Conservation (phyloP, 495 filamentous ascomycete genomes). For the Podospora pseudopauciseta region DNA sequence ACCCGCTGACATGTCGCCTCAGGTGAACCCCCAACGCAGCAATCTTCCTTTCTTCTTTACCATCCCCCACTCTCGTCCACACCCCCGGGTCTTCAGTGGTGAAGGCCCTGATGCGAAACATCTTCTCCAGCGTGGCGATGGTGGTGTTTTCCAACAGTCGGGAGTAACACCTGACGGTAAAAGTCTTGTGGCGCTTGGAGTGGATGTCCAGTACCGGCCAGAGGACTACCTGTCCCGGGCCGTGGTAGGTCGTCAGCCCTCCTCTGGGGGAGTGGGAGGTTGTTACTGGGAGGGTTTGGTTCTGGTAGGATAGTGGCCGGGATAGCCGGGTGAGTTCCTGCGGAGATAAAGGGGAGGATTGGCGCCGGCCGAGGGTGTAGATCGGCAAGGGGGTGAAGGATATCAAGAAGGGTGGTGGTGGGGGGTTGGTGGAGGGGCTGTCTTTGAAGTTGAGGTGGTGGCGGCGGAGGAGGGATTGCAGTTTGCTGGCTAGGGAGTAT, state of each 20-base stretch:
- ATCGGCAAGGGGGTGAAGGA: constrained; percentile 81
- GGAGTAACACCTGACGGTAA: constrained; percentile 63
- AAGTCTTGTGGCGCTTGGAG: constrained; percentile 33
- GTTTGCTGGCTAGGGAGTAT: constrained; percentile 37
- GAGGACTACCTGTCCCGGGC: constrained; percentile 85
- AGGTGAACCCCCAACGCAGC: constrained; percentile 87
- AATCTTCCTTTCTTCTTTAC: constrained; percentile 60
- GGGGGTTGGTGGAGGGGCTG: constrained; percentile 13
- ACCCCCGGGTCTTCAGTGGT: constrained; percentile 80
- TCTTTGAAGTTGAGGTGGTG: constrained; percentile 35
- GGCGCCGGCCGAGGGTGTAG: constrained; percentile 87
- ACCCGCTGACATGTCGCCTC: constrained; percentile 75
- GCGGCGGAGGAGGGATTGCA: constrained; percentile 42
- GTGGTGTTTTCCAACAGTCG: constrained; percentile 71
- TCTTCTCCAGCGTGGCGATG: constrained; percentile 52
- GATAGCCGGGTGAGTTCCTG: constrained; percentile 36
- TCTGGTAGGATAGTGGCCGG: constrained; percentile 29
- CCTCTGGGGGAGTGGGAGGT: constrained; percentile 61
- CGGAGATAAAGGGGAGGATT: constrained; percentile 58
- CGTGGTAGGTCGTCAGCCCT: constrained; percentile 92
- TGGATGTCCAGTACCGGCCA: constrained; percentile 80
- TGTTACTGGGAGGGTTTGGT: neutral
- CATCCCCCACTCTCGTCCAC: constrained; percentile 52
- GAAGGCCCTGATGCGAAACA: constrained; percentile 56
- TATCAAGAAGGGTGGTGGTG: constrained; percentile 65